Conservation (phyloP, 495 filamentous ascomycete genomes). For the Neurospora pannonica region DNA sequence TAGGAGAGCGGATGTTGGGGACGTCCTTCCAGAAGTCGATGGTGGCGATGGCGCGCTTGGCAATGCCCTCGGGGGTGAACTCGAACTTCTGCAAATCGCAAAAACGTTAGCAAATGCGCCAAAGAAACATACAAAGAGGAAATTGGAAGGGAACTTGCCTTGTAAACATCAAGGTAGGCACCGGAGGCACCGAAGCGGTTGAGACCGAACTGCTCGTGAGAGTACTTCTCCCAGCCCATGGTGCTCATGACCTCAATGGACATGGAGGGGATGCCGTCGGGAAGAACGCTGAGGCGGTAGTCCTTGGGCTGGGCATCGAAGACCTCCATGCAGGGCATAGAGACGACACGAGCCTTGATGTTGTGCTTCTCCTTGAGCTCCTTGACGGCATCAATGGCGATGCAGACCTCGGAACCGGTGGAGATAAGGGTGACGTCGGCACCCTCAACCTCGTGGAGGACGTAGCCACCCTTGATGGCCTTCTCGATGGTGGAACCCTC, state of each 20-base stretch:
- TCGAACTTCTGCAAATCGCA: slow-evolving; percentile 74
- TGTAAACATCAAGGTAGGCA: slow-evolving; percentile 96
- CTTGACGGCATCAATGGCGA: slow-evolving; percentile 86
- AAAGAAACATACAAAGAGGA: neutral
- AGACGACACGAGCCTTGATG: slow-evolving; percentile 85
- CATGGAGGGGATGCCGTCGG: slow-evolving; percentile 87
- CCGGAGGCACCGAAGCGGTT: slow-evolving; percentile 97
- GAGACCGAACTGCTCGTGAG: slow-evolving; percentile 97
- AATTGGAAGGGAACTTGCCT: slow-evolving; percentile 44
- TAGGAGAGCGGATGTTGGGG: slow-evolving; percentile 76
- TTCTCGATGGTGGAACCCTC: slow-evolving; percentile 82
- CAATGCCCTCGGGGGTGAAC: slow-evolving; percentile 91
- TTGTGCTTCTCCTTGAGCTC: slow-evolving; percentile 83
- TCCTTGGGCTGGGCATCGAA: slow-evolving; percentile 92
- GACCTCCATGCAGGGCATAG: slow-evolving; percentile 93
- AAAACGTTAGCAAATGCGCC: slow-evolving; percentile 6
- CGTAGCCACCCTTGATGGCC: slow-evolving; percentile 91
- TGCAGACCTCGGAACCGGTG: slow-evolving; percentile 91
- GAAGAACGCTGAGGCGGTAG: slow-evolving; percentile 82
- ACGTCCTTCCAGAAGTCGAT: slow-evolving; percentile 96
- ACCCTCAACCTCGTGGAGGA: slow-evolving; percentile 70
- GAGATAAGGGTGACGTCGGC: slow-evolving; percentile 86
- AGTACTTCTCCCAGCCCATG: slow-evolving; percentile 92
- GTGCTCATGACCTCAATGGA: slow-evolving; percentile 93
- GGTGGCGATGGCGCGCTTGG: slow-evolving; percentile 85